phyloP scores from a whole-genome alignment of 306 rosid species.

The Castanea mollissima region DNA sequence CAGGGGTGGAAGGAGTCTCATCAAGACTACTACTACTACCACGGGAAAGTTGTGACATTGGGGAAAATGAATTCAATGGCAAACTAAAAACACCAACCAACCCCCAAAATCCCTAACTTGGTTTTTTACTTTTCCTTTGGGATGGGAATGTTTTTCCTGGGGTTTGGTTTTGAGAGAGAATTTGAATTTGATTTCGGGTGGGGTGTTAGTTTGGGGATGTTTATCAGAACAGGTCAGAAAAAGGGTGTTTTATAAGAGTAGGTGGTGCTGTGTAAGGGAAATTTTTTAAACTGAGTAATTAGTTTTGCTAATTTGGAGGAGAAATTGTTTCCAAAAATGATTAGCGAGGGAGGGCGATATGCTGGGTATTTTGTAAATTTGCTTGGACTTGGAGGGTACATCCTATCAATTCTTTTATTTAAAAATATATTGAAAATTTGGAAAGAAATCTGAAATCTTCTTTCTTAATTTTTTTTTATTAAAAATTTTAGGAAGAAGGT shows the following conservation, averaged over 20 bases:
- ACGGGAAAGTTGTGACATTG: slow-evolving; percentile 44
- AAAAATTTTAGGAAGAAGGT: not conserved
- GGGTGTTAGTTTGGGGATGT: no score
- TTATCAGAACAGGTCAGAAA: no score
- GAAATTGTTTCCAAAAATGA: not conserved
- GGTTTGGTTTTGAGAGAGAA: not conserved
- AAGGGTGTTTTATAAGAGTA: no score
- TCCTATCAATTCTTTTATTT: no score
- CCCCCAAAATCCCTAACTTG: not conserved
- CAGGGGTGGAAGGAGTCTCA: slow-evolving; percentile 68
- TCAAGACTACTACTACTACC: slow-evolving; percentile 14
- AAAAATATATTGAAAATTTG: no score
- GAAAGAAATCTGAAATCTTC: no score
- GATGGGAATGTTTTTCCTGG: not conserved
- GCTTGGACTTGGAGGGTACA: no score
- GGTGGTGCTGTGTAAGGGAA: no score
- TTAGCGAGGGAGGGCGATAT: not conserved
- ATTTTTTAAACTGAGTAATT: no score
- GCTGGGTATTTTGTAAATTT: not conserved
- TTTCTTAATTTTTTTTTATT: not conserved
- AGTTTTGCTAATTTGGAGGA: not conserved
- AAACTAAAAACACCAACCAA: not conserved
- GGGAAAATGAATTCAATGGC: not conserved
- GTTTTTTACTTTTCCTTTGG: not conserved
- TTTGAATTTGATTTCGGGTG: no score